These are phyloP conservation scores for Wilcoxina mikolae DNA, from an alignment of 495 filamentous ascomycete species.

Conservation along the genomic window DNA sequence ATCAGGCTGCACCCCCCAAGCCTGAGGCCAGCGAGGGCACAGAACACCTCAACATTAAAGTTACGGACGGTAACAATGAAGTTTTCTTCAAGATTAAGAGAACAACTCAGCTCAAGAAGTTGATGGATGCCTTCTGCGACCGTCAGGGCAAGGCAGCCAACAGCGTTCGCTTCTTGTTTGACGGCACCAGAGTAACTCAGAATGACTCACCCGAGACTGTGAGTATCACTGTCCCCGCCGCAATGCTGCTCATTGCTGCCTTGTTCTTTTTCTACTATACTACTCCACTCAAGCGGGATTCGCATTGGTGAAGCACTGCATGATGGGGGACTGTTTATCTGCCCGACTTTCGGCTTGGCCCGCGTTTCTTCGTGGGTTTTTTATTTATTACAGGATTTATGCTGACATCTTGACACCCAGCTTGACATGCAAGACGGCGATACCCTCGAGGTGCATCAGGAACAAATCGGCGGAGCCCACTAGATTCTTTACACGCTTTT, in stretches of 20 bases:
- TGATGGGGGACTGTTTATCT: too few species aligned
- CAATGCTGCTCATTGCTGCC: too few species aligned
- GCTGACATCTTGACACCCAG: too few species aligned
- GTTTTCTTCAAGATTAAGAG: slow-evolving; percentile 99
- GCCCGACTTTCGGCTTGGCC: too few species aligned
- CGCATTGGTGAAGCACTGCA: too few species aligned
- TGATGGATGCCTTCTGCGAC: slow-evolving; percentile 98
- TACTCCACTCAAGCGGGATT: too few species aligned
- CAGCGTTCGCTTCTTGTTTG: slow-evolving; percentile 91
- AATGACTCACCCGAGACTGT: slow-evolving; percentile 85
- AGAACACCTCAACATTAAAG: slow-evolving; percentile 98
- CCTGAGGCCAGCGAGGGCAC: slow-evolving; percentile 39
- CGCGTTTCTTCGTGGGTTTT: too few species aligned
- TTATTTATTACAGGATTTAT: too few species aligned
- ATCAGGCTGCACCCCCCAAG: slow-evolving; percentile 33
- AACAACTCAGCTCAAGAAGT: slow-evolving; percentile 84
- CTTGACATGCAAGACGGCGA: slow-evolving; percentile 96
- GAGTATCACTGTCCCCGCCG: too few species aligned
- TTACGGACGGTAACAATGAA: slow-evolving; percentile 99
- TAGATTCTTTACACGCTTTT: slow-evolving; percentile 3
- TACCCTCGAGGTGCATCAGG: slow-evolving; percentile 93
- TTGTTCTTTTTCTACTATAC: slow-evolving; percentile 2
- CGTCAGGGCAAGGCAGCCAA: slow-evolving; percentile 72
- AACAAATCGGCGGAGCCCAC: slow-evolving; percentile 72
- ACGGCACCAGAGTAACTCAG: slow-evolving; percentile 77